Evolutionary conservation across 768 basidiomycete species (phyloP), one percentile per base, ranked within the genome.

Genomic region (Boletus pseudo-olivaceus): DNA sequence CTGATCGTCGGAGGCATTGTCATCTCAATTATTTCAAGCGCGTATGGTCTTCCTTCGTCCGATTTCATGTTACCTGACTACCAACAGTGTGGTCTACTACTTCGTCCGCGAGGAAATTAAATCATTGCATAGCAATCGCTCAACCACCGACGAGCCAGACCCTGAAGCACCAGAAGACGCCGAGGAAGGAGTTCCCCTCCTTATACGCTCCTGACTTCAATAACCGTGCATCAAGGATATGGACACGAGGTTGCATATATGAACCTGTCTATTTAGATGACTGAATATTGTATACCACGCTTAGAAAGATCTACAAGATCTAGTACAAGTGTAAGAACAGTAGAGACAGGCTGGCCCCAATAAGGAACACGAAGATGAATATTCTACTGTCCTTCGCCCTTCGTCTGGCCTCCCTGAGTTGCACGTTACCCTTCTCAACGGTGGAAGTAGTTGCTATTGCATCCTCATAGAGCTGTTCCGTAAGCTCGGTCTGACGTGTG

Each of bases 241-340:
- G 20, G 14, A 52, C 50, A 19, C 5, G 23, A 33, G 50, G 19
- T 23, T 32, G 39, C 7, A 46, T 54, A 47, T 35, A 54, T 44
- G 15, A 51, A 27, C 37, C 19, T 17, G 17, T 46, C 50, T 30
- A 47, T n/a, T 35, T 45, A 55, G 20, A 42, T 38, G 40, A 49
- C 39, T 19, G 43, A 30, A 42, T 45, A 55, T 37, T 41, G 30
- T 58, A 59, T 49, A 34, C 39, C 46, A 37, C 54, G 33, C 33
- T 47, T 40, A 33, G 56, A 7, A 42, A 19, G 17, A 38, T 56
- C 46, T 43, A 58, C 27, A 32, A 29, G 30, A n/a, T 60, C 75
- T 74, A 91, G 73, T 97, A 98, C 72, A 88, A 87, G 71, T 98
- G 94, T 62, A 98, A 72, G 80, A 98, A 99, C 42, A 99, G 76